A percentile compares a stretch with the other conserved stretches of the same genome.
These are phyloP conservation scores for Circinella minor DNA, from an alignment of 371 early-diverging fungal species.

Conservation along the genomic window DNA sequence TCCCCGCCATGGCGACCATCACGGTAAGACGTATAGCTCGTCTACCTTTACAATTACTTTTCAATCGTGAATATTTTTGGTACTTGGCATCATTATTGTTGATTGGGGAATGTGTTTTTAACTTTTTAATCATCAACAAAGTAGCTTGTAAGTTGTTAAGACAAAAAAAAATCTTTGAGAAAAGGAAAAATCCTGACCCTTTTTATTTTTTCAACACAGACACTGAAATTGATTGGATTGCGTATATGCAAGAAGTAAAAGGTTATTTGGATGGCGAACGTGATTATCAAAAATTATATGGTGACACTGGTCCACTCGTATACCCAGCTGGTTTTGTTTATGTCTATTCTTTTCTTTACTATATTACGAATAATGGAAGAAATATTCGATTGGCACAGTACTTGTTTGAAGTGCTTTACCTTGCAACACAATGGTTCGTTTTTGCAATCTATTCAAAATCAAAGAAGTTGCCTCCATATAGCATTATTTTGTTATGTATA, in stretches of 20 bases:
- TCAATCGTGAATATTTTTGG: slow-evolving; percentile 71
- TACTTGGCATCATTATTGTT: slow-evolving; percentile 63
- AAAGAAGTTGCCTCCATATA: slow-evolving; percentile 63
- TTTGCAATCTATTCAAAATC: slow-evolving; percentile 67
- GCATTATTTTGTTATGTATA: slow-evolving; percentile 63
- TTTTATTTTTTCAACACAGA: slow-evolving; percentile 43
- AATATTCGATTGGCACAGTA: slow-evolving; percentile 79
- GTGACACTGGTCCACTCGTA: slow-evolving; percentile 95
- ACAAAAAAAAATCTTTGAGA: neutral
- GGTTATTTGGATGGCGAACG: slow-evolving; percentile 81
- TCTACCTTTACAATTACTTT: slow-evolving; percentile 19
- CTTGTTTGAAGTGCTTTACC: slow-evolving; percentile 78
- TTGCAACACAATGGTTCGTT: slow-evolving; percentile 67
- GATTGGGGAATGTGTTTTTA: slow-evolving; percentile 51
- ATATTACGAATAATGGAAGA: slow-evolving; percentile 71
- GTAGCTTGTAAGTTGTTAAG: slow-evolving; percentile 47
- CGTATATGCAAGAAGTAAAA: slow-evolving; percentile 93
- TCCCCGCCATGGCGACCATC: neutral
- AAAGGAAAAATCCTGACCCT: neutral
- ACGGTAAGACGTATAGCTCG: neutral
- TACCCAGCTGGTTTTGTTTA: slow-evolving; percentile 96
- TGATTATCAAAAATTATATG: slow-evolving; percentile 77
- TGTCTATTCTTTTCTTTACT: slow-evolving; percentile 74
- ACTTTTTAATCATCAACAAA: slow-evolving; percentile 56
- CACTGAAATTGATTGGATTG: slow-evolving; percentile 94